phyloP scores from a whole-genome alignment of 768 basidiomycete species.

The Collybia sordida region DNA sequence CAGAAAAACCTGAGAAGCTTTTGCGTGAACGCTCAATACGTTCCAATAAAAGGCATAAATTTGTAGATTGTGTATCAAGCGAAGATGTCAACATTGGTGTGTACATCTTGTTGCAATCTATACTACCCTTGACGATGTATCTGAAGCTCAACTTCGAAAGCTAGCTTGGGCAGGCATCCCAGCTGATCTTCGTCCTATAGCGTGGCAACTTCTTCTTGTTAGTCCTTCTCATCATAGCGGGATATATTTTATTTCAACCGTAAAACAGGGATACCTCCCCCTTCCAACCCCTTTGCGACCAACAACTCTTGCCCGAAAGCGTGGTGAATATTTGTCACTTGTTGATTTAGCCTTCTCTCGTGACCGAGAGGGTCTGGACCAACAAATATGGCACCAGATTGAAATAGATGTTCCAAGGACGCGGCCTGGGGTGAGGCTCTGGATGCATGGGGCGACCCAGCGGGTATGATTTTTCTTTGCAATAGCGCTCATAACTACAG shows the following conservation, averaged over 20 bases:
- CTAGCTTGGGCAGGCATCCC: constrained; percentile 97
- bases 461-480: constrained; percentile 51
- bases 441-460: constrained; percentile 91
- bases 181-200: constrained; percentile 79
- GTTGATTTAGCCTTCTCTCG: constrained; percentile 89
- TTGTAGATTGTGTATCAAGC: constrained; percentile 72
- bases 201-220: constrained; percentile 93
- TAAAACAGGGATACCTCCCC: constrained; percentile 83
- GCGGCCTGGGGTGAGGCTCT: constrained; percentile 84
- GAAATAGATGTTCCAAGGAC: constrained; percentile 98
- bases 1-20: constrained; percentile 57
- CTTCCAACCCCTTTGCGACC: constrained; percentile 74
- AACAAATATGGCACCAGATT: constrained; percentile 99
- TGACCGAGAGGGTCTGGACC: constrained; percentile 84
- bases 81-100: constrained; percentile 83
- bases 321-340: constrained; percentile 87
- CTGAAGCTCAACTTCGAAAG: constrained; percentile 77
- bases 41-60: constrained; percentile 77
- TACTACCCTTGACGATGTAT: constrained; percentile 7
- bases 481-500: constrained; percentile 1
- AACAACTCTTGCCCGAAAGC: constrained; percentile 81
- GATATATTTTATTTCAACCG: constrained; percentile 5
- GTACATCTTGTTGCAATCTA: constrained; percentile 20
- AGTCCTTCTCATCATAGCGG: constrained; percentile 24
- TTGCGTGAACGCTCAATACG: constrained; percentile 76